These are phyloP conservation scores for Sarocladium oryzae DNA, from an alignment of 2,329 filamentous ascomycete species.

Conservation along the genomic window DNA sequence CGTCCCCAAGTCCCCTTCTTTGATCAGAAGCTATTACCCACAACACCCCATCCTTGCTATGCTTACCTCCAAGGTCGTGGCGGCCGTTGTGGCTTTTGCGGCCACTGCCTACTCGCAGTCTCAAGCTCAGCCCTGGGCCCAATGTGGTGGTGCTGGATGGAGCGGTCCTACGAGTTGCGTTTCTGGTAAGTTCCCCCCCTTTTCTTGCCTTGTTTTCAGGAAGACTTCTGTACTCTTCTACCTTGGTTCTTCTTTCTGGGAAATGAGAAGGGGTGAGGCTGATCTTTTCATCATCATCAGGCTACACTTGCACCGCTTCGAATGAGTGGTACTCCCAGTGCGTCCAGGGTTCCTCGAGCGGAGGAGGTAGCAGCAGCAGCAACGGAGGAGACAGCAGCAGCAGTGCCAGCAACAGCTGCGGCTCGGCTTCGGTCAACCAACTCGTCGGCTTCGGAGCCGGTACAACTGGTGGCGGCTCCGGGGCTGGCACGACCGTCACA, in stretches of 20 bases:
- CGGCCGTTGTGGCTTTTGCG: conserved; percentile 1
- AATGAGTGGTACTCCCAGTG: conserved; percentile 48
- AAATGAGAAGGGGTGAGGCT: no score
- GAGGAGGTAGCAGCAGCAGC: neutral
- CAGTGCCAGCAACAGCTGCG: conserved; percentile 3
- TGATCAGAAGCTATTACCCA: no score
- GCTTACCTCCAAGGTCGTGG: neutral
- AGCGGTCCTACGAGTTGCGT: conserved; percentile 38
- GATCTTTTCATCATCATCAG: no score
- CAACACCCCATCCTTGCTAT: no score
- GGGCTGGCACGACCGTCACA: conserved; percentile 37
- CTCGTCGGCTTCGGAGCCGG: conserved; percentile 26
- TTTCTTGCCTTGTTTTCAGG: no score
- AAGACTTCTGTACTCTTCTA: no score
- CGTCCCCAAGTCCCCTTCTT: no score
- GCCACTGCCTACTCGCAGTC: neutral
- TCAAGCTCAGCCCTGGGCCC: conserved; percentile 6
- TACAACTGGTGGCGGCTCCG: conserved; percentile 40
- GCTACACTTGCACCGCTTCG: conserved; percentile 11
- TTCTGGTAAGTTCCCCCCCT: conserved; percentile 21
- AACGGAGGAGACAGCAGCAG: neutral
- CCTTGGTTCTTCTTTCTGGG: no score
- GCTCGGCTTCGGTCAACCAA: conserved; percentile 9
- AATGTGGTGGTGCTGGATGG: conserved; percentile 19
- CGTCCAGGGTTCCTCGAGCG: conserved; percentile 28